A percentile compares a stretch with the other conserved stretches of the same genome.
Evolutionary conservation across 768 basidiomycete genomes (phyloP).

Genomic region (Royoungia palumana): DNA sequence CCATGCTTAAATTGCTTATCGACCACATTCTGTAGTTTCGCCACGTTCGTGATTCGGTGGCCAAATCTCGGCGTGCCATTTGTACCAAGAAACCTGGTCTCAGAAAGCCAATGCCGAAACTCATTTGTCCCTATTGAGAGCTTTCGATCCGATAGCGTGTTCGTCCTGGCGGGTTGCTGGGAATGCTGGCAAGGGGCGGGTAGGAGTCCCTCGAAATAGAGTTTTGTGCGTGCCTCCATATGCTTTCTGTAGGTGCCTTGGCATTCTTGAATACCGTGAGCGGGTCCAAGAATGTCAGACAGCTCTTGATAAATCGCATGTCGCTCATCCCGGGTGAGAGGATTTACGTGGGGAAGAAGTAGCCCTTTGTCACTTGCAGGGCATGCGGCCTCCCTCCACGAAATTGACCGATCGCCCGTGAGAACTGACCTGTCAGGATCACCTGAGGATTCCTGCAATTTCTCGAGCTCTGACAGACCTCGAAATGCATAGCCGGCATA

Average conservation of each 20-base stretch:
- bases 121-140: slow-evolving; percentile 19
- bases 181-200: slow-evolving; percentile 14
- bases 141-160: slow-evolving; percentile 11
- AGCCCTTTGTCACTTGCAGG: slow-evolving; percentile 14
- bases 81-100: slow-evolving; percentile 20
- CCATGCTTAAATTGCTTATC: slow-evolving; percentile 7
- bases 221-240: slow-evolving; percentile 47
- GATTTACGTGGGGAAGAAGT: slow-evolving; percentile 20
- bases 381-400: slow-evolving; percentile 14
- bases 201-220: slow-evolving; percentile 45
- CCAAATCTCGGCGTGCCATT: slow-evolving; percentile 10
- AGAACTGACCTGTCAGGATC: slow-evolving; percentile 7
- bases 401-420: slow-evolving; percentile 8
- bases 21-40: slow-evolving; percentile 6
- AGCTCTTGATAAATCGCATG: slow-evolving; percentile 49
- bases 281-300: slow-evolving; percentile 45
- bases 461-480: slow-evolving; percentile 25
- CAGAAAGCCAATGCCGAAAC: slow-evolving; percentile 32
- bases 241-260: slow-evolving; percentile 50
- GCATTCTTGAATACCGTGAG: slow-evolving; percentile 45
- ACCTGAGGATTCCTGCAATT: slow-evolving; percentile 23
- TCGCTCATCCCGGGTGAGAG: slow-evolving; percentile 46
- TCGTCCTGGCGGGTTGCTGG: slow-evolving; percentile 11
- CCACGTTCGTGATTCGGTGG: slow-evolving; percentile 14
- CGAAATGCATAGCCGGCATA: slow-evolving; percentile 29